phyloP scores from a whole-genome alignment of 192 early-diverging fungal species.

The Backusella australiensis region DNA sequence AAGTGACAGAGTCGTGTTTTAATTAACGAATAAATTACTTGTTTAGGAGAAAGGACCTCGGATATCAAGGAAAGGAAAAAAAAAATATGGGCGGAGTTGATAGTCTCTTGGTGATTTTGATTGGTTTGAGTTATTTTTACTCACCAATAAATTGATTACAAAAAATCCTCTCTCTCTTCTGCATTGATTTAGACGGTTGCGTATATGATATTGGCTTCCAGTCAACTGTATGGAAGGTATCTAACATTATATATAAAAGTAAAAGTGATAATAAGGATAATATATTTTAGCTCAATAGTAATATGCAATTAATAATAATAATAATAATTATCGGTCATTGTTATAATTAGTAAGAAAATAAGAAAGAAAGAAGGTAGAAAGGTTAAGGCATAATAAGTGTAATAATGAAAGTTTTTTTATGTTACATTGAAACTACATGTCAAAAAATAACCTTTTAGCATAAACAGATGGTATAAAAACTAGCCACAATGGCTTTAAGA shows the following conservation, averaged over 20 bases:
- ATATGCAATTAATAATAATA: neutral
- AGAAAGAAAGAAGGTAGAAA: neutral
- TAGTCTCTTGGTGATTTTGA: neutral
- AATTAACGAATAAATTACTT: neutral
- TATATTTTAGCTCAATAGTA: neutral
- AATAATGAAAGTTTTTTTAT: neutral
- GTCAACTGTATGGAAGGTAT: neutral
- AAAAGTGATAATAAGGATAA: neutral
- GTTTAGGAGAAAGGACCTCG: neutral
- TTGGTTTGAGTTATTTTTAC: neutral
- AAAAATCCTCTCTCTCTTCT: neutral
- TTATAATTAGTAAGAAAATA: neutral
- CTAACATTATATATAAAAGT: neutral
- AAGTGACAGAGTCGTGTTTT: neutral
- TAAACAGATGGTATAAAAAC: neutral
- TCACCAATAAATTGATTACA: neutral
- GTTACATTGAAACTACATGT: neutral
- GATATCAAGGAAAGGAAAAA: neutral
- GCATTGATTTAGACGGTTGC: neutral
- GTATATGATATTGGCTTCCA: neutral
- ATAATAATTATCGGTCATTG: no score
- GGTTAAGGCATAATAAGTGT: neutral
- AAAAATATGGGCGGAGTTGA: neutral
- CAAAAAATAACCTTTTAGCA: neutral
- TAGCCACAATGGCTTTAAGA: neutral